Evolutionary conservation across 1,139 yeast species (phyloP).

Genomic region (Saccharomycopsis hybrid): DNA sequence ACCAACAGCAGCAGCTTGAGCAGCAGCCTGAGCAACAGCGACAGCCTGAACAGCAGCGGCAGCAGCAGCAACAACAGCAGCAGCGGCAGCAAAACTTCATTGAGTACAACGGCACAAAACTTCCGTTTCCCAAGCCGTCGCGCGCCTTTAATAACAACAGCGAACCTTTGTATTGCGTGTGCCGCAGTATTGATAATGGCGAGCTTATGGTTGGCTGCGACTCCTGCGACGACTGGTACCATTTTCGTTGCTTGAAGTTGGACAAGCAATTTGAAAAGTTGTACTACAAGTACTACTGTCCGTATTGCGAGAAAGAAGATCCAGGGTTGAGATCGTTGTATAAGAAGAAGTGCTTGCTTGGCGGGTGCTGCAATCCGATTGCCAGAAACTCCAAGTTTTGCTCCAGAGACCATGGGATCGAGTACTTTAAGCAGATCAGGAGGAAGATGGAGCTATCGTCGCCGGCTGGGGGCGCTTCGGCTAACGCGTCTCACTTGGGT

Average conservation of each 20-base stretch:
- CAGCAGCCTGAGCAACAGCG: too few relatives aligned
- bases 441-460: too few relatives aligned
- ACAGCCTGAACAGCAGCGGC: too few relatives aligned
- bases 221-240: constrained; percentile 95
- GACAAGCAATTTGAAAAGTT: constrained; percentile 47
- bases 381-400: constrained; percentile 61
- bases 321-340: constrained; percentile 43
- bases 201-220: constrained; percentile 90
- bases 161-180: constrained; percentile 70
- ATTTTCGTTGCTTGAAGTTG: constrained; percentile 69
- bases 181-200: constrained; percentile 75
- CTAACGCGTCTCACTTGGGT: too few relatives aligned
- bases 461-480: constrained; percentile 23
- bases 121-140: constrained; percentile 21
- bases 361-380: constrained; percentile 56
- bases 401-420: constrained; percentile 60
- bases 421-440: constrained; percentile 36
- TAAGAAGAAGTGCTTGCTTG: constrained; percentile 70
- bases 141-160: constrained; percentile 29
- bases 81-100: too few relatives aligned
- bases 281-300: constrained; percentile 66
- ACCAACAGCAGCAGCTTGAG: too few relatives aligned
- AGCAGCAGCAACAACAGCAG: too few relatives aligned
- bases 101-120: constrained; percentile 9
- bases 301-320: constrained; percentile 57